Conservation (phyloP, 495 filamentous ascomycete genomes). For the Penicillium cinerascens region DNA sequence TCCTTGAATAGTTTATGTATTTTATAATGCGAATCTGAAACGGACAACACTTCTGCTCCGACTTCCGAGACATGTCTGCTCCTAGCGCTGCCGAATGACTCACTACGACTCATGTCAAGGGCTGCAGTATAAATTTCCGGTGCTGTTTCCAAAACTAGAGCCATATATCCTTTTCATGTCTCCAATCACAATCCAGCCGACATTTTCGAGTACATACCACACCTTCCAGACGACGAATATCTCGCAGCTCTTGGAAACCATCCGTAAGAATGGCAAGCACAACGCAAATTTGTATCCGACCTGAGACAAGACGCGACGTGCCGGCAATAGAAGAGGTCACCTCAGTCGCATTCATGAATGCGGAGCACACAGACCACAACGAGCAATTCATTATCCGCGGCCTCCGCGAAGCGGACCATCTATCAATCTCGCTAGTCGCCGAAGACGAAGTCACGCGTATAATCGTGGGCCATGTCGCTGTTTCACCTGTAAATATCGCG, state of each 20-base stretch:
- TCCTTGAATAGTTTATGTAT: too few relatives aligned
- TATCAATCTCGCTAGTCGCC: conserved; percentile 4
- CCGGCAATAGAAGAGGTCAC: conserved; percentile 4
- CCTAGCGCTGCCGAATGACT: too few relatives aligned
- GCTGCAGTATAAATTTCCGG: too few relatives aligned
- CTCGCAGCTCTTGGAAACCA: background rate
- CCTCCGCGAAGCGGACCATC: conserved; percentile 1
- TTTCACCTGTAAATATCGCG: background rate
- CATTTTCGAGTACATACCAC: too few relatives aligned
- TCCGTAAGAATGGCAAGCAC: background rate
- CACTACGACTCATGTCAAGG: too few relatives aligned
- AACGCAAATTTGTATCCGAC: background rate
- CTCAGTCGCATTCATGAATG: conserved; percentile 2
- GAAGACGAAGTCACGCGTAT: background rate
- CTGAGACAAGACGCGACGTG: background rate
- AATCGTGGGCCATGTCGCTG: background rate
- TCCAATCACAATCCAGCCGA: too few relatives aligned
- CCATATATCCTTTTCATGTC: too few relatives aligned
- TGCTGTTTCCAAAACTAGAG: too few relatives aligned
- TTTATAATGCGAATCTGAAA: too few relatives aligned
- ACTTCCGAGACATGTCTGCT: too few relatives aligned
- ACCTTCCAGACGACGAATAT: too few relatives aligned
- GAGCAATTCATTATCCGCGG: conserved; percentile 1
- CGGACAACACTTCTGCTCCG: too few relatives aligned
- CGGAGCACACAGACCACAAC: conserved; percentile 1